Percentiles rank a stretch among this genome's conserved stretches.
phyloP scores from a whole-genome alignment of 805 yeast species.

The Nadsonia fulvescens region DNA sequence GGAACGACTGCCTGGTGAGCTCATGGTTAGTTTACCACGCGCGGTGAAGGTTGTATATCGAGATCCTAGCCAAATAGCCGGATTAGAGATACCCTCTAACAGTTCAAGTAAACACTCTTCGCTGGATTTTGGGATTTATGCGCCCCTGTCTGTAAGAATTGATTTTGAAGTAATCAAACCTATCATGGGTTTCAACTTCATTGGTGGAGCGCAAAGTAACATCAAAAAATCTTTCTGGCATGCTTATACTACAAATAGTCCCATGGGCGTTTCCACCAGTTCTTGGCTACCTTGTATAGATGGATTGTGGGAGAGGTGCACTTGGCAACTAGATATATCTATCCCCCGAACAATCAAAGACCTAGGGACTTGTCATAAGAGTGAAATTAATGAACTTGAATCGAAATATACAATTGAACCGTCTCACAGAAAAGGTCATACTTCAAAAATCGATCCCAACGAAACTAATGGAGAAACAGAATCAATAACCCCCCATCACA shows the following conservation, averaged over 20 bases:
- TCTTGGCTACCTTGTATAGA: slow-evolving; percentile 98
- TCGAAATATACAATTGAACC: slow-evolving; percentile 1
- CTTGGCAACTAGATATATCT: slow-evolving; percentile 83
- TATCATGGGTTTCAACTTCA: slow-evolving; percentile 57
- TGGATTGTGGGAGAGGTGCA: slow-evolving; percentile 66
- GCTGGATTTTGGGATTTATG: slow-evolving; percentile 27
- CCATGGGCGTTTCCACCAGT: slow-evolving; percentile 63
- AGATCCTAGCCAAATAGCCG: slow-evolving; percentile 8
- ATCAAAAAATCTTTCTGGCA: slow-evolving; percentile 43
- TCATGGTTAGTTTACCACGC: slow-evolving; percentile 46
- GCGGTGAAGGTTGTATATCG: slow-evolving; percentile 42
- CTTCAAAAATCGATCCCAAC: background rate
- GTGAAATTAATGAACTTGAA: slow-evolving; percentile 1
- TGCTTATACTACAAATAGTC: slow-evolving; percentile 69
- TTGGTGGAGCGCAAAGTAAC: slow-evolving; percentile 35
- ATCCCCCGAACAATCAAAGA: slow-evolving; percentile 68
- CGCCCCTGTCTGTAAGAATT: slow-evolving; percentile 57
- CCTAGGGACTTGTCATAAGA: slow-evolving; percentile 19
- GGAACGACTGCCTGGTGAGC: slow-evolving; percentile 43
- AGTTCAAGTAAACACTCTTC: too few species aligned
- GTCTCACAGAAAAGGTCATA: background rate
- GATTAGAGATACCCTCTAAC: too few species aligned
- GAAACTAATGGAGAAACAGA: background rate
- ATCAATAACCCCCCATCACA: background rate
- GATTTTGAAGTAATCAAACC: slow-evolving; percentile 50